Conservation (phyloP, 2,329 filamentous ascomycete species). For the Geoglossum cookeanum region DNA sequence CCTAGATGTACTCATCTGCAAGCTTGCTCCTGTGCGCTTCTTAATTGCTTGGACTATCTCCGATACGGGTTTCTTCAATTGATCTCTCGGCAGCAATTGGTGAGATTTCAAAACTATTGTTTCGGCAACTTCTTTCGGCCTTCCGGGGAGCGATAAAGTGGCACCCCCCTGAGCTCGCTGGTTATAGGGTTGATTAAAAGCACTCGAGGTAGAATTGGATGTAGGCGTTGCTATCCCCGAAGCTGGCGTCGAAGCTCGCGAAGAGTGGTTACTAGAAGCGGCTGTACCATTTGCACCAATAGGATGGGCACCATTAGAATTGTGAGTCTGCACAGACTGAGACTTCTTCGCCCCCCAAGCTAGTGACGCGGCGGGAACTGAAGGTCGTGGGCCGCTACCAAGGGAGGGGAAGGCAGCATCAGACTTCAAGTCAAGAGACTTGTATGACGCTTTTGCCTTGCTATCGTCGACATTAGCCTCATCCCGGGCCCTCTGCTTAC, state of each 20-base stretch:
- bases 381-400: slow-evolving; percentile 48
- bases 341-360: slow-evolving; percentile 61
- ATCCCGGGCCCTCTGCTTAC: slow-evolving; percentile 45
- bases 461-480: slow-evolving; percentile 20
- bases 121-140: slow-evolving; percentile 42
- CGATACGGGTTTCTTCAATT: slow-evolving; percentile 67
- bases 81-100: slow-evolving; percentile 54
- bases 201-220: slow-evolving; percentile 25
- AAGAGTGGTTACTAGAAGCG: slow-evolving; percentile 30
- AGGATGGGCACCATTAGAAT: slow-evolving; percentile 34
- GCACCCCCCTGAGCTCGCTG: slow-evolving; percentile 11
- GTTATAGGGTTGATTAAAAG: slow-evolving; percentile 1
- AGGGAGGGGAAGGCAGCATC: slow-evolving; percentile 90
- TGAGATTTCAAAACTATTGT: slow-evolving; percentile 53
- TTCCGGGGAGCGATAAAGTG: slow-evolving; percentile 60
- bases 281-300: slow-evolving; percentile 17
- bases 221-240: slow-evolving; percentile 33
- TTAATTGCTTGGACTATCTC: slow-evolving; percentile 87
- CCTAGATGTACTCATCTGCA: slow-evolving; percentile 52
- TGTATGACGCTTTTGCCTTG: slow-evolving; percentile 16
- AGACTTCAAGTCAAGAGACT: slow-evolving; percentile 55
- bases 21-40: slow-evolving; percentile 69
- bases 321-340: slow-evolving; percentile 29
- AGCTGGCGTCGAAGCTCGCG: slow-evolving; percentile 42
- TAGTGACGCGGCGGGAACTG: slow-evolving; percentile 38